Evolutionary conservation across 2,329 filamentous ascomycete species (phyloP), one percentile per base, ranked within the genome.

Genomic region (Sporothrix globosa): DNA sequence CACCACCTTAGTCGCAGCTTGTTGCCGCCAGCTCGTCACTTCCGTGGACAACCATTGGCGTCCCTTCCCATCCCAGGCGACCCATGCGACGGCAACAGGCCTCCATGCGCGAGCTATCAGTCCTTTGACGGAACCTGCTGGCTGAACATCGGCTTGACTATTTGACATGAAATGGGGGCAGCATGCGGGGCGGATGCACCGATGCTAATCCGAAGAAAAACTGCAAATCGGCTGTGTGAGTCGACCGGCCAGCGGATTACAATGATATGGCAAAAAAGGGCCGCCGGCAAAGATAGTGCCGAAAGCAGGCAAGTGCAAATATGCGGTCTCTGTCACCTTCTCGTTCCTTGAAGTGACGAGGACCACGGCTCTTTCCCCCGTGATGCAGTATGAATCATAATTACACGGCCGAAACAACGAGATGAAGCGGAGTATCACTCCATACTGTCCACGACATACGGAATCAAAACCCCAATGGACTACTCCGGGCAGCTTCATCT

Each of bases 351-450:
- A 14, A 61, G n/a, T 17, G 19, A 61, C 24, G 34, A 41, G 6
- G 34, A 14, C 21, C 14, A 48, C 27, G 7, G 13, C 14, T 41
- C 19, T 11, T 21, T 13, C 24, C 7, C 10, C 4, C 19, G 21
- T 67, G 63, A 67, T 44, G 13, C 65, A 67, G 19, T 41, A 6
- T 67, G 65, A 67, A 21, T 67, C 63, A 67, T 67, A 39, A 39
- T 21, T 24, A 44, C 56, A 44, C 14, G 11, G 14, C 34, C 34
- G 44, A 41, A 34, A 34, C 27, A 58, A 39, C 27, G 54, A 30
- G 54, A 61, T 44, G 34, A n/a, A 17, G 11, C 34, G 41, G 34
- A 14, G 53, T 13, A 56, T 34, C 9, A 9, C 34, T 9, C 34
- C 34, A 34, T 34, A 1, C 34, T 34, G 1, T 34, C 19, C 27